Evolutionary conservation across 2,329 filamentous ascomycete genomes (phyloP), one percentile per base, ranked within the genome.

Genomic region (Xylaria sp.): DNA sequence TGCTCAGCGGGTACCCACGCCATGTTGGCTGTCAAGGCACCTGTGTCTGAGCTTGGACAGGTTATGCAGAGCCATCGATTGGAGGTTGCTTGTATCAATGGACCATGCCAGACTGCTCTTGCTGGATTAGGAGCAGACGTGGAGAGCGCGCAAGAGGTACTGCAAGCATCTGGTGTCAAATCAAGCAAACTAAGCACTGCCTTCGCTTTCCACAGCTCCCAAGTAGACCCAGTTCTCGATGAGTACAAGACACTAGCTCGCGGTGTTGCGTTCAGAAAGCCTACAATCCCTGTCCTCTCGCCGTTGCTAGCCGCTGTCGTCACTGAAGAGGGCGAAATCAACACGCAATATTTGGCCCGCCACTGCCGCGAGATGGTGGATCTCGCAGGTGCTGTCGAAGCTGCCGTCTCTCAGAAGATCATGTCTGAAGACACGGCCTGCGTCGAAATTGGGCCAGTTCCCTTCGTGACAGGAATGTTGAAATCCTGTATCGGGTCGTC

Each of bases 21-120:
- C n/a, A 89, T 89, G 87, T 74, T 89, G 19, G 84, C 85, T 17
- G 83, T 89, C 0, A 73, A 74, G 17, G 77, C 73, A 1, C 70
- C 76, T 0, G 62, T 72, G 2, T 77, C 81, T 38, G 75, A 80
- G 28, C 80, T 82, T 68, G 82, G 15, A 2, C 2, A 40, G 4
- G 2, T 35, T 35, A 14, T 49, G 23, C n/a, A 35, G 14, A 25
- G 14, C 21, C 72, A 78, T 54, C 72, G n/a, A 4, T 31, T 40
- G 17, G 43, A 77, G 58, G 40, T 74, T 1, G 83, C 88, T 0
- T 92, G 89, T 75, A 81, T 89, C 71, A 92, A 92, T 70, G 83
- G 84, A 0, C 84, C 83, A 0, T 77, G 82, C 59, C 85, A 88
- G 70, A 88, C 84, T 35, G 87, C 89, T 8, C 76, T 89, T 15